Base-by-base conservation (phyloP, 257 asterid species). In the Forsythia viridissima region DNA sequence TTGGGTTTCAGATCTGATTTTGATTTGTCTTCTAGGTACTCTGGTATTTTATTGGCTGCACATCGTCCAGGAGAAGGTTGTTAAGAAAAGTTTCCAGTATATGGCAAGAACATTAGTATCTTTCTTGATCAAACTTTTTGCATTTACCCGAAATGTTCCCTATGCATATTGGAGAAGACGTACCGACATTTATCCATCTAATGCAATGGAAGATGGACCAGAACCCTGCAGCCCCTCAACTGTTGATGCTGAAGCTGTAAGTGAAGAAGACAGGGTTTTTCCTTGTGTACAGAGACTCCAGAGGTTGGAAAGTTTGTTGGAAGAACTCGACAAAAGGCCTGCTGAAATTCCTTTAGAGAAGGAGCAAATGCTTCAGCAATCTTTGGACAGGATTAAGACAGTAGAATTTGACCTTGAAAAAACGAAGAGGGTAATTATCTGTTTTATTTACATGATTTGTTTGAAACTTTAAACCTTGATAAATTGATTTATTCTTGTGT, bases 251-350 rank as follows among this genome's bases (percentile, higher is more conserved):
- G 88, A 79, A 85, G 82, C 90, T 67, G 80, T 77, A 79, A 79
- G 21, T 44, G 86, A 80, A 80, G 87, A 84, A 59, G 79, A 85
- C 65, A 86, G 82, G 82, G 87, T 82, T 79, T 91, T 76, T 78
- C 97, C 96, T 24, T 94, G 94, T 81, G 81, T 92, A 78, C 88
- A 94, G 85, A 97, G 96, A 51, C 92, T 94, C 81, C 88, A 85
- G 85, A 89, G 84, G 77, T 88, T 94, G 55, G 98, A 94, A 83
- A 82, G 78, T 48, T 70, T 91, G 80, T 80, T 94, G 80, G 96
- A 94, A 85, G 96, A 94, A 80, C 82, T 94, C 67, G 80, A 79
- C 59, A 89, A 88, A 81, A 94, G 88, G 89, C 96, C 96, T 44
- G 77, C 88, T 73, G 94, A 87, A 83, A 90, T 94, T 71, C 99